Evolutionary conservation across 805 yeast species (phyloP).

Genomic region (Lipomyces orientalis): DNA sequence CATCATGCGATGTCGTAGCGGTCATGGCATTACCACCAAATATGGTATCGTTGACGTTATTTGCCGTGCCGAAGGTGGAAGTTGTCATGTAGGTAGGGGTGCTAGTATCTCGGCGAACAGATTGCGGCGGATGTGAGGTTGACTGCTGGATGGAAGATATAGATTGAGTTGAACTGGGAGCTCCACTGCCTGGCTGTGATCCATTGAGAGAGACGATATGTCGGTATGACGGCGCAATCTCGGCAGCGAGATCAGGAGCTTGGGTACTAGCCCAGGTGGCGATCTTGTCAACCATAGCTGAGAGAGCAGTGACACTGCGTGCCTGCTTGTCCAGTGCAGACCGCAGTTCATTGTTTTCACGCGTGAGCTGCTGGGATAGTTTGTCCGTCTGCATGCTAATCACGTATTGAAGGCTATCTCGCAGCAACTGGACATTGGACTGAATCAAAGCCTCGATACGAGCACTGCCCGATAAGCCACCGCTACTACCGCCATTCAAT

Average conservation of each 20-base stretch:
- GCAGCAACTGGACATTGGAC: slow-evolving; percentile 13
- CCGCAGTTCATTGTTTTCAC: slow-evolving; percentile 27
- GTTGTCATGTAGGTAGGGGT: background rate
- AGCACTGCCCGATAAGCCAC: background rate
- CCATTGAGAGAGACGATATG: slow-evolving; percentile 12
- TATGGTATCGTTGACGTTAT: slow-evolving; percentile 6
- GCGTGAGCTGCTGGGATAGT: slow-evolving; percentile 17
- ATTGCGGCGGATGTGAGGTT: slow-evolving; percentile 9
- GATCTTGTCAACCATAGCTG: slow-evolving; percentile 26
- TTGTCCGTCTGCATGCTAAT: slow-evolving; percentile 27
- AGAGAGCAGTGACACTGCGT: slow-evolving; percentile 15
- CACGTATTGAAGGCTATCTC: slow-evolving; percentile 28
- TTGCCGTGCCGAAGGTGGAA: background rate
- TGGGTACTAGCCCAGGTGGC: slow-evolving; percentile 21
- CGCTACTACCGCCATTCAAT: background rate
- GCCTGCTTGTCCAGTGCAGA: slow-evolving; percentile 25
- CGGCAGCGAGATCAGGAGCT: slow-evolving; percentile 24
- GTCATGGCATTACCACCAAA: slow-evolving; percentile 11
- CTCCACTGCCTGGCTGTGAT: slow-evolving; percentile 6
- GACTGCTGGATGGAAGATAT: slow-evolving; percentile 4
- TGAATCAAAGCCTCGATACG: slow-evolving; percentile 20
- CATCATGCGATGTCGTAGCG: slow-evolving; percentile 12
- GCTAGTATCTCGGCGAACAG: background rate
- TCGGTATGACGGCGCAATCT: slow-evolving; percentile 12
- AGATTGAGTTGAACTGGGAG: slow-evolving; percentile 8